These are phyloP conservation scores for Pezicula neosporulosa DNA, from an alignment of 2,329 filamentous ascomycete species.

Conservation along the genomic window DNA sequence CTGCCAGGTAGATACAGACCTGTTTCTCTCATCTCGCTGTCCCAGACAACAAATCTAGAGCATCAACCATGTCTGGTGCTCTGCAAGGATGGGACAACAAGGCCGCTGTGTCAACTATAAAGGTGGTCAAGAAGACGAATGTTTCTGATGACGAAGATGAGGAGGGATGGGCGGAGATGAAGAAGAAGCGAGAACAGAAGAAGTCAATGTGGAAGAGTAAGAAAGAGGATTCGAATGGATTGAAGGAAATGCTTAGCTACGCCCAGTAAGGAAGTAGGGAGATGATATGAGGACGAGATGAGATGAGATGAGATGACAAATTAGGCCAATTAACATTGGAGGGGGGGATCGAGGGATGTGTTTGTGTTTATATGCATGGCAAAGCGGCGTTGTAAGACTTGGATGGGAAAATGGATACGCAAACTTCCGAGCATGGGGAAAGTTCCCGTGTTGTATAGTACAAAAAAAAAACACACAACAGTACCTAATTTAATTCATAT, in stretches of 20 bases:
- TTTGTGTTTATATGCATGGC: constrained; percentile 18
- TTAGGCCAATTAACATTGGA: background rate
- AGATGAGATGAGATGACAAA: background rate
- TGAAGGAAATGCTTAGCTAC: constrained; percentile 27
- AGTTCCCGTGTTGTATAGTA: constrained; percentile 1
- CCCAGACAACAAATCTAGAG: constrained; percentile 27
- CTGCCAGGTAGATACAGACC: constrained; percentile 87
- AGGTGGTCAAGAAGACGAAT: constrained; percentile 35
- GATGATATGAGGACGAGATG: background rate
- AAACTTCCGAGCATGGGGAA: background rate
- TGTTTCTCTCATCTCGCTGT: constrained; percentile 65
- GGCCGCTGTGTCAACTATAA: constrained; percentile 38
- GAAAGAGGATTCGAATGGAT: constrained; percentile 36
- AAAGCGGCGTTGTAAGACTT: constrained; percentile 21
- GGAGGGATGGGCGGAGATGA: constrained; percentile 68
- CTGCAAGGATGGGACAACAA: constrained; percentile 25
- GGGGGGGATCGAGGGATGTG: background rate
- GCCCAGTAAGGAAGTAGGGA: constrained; percentile 15
- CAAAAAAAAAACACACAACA: background rate
- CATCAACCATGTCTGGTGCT: constrained; percentile 27
- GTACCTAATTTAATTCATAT: constrained; percentile 1
- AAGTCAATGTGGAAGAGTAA: constrained; percentile 62
- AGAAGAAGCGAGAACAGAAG: constrained; percentile 66
- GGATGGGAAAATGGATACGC: constrained; percentile 9
- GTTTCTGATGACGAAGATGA: constrained; percentile 61